Percentiles rank a stretch among this genome's conserved stretches.
Conservation (phyloP, 139 green algal species). For the Chlorella sp. region DNA sequence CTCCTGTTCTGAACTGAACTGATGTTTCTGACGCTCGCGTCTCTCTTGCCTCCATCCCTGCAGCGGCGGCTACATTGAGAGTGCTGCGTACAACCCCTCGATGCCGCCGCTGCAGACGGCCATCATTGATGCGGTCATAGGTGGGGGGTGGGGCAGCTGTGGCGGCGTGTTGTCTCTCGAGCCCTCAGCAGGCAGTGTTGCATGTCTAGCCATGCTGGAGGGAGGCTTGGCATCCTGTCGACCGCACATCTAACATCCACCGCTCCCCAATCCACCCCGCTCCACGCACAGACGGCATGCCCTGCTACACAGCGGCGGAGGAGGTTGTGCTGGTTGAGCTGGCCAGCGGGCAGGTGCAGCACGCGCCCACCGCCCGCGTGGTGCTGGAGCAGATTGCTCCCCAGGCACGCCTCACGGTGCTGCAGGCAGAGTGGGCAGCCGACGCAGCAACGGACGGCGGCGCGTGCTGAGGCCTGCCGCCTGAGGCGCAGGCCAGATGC, state of each 20-base stretch:
- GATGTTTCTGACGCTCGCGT: too few species aligned
- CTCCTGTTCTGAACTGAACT: too few species aligned
- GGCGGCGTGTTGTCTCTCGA: neutral
- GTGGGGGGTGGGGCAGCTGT: conserved; percentile 2
- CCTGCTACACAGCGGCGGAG: conserved; percentile 59
- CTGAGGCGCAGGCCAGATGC: too few species aligned
- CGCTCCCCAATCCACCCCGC: too few species aligned
- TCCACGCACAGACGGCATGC: conserved; percentile 48
- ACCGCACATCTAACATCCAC: too few species aligned
- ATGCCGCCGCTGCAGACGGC: conserved; percentile 83
- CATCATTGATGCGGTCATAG: conserved; percentile 69
- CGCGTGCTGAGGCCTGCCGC: too few species aligned
- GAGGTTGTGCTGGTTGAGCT: conserved; percentile 79
- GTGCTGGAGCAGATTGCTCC: conserved; percentile 53
- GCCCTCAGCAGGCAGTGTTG: too few species aligned
- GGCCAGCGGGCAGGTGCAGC: conserved; percentile 49
- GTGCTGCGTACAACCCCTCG: conserved; percentile 89
- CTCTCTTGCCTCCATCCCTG: too few species aligned
- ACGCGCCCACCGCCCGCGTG: conserved; percentile 43
- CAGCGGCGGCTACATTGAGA: conserved; percentile 81
- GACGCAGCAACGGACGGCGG: neutral
- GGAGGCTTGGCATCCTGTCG: too few species aligned
- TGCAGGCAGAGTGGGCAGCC: conserved; percentile 34
- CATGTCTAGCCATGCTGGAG: too few species aligned
- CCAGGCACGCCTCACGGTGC: conserved; percentile 37